phyloP scores from a whole-genome alignment of 345 rosid species.

The Arabidopsis suecica region DNA sequence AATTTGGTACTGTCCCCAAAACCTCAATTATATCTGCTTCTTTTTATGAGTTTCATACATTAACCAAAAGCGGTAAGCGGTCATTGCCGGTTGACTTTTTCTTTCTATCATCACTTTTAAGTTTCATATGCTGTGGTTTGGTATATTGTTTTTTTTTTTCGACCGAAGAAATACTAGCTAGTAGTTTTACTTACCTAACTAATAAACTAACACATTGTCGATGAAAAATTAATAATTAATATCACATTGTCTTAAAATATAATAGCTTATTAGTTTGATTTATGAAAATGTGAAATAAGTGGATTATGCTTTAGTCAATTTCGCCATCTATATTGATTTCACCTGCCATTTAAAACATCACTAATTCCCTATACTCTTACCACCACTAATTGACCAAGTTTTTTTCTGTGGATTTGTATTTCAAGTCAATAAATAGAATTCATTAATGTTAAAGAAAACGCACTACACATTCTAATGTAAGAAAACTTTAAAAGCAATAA shows the following conservation, averaged over 20 bases:
- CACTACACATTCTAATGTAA: slow-evolving; percentile 23
- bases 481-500: not conserved
- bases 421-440: slow-evolving; percentile 1
- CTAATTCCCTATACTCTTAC: slow-evolving; percentile 8
- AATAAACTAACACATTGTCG: not conserved
- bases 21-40: slow-evolving; percentile 2
- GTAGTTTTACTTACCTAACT: not conserved
- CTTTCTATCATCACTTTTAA: not conserved
- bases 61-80: not conserved
- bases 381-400: not conserved
- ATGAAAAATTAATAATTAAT: not conserved
- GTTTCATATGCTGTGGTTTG: not conserved
- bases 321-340: slow-evolving; percentile 12
- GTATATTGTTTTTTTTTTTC: not conserved
- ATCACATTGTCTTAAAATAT: not conserved
- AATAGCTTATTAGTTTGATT: not conserved
- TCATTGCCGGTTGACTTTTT: not conserved
- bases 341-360: slow-evolving; percentile 27
- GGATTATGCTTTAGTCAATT: slow-evolving; percentile 3
- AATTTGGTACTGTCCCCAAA: slow-evolving; percentile 19
- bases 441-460: slow-evolving; percentile 21
- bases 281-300: not conserved
- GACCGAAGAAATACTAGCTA: not conserved
- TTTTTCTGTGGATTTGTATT: not conserved
- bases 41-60: no score